Base-by-base conservation (phyloP, 202 grass and related monocot genomes). In the Digitaria exilis region DNA sequence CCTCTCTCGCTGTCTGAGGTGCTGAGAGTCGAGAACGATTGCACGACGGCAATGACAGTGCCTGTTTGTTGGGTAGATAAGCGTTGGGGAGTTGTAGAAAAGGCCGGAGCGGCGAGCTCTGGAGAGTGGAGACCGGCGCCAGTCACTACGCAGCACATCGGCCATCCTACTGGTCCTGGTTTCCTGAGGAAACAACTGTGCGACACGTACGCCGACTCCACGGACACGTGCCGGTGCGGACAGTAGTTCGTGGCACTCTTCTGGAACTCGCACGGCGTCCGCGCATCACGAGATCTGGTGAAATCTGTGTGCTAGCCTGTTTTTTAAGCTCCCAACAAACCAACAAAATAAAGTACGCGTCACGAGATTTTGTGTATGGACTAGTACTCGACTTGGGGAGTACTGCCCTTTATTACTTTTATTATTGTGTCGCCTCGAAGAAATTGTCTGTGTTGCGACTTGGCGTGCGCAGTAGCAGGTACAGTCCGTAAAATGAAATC, bases 201-300 rank as follows among this genome's bases (percentile, higher is more conserved):
- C 2, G 83, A 82, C 88, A 89, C 88, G 83, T 86, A 57, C 17
- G 31, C 65, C 59, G 8, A 58, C 31, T n/a, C 4, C 39, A 25
- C 49, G 28, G 73, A 73, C 88, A 70, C 78, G 88, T 86, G 49
- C 30, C 58, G 11, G 4, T 18, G 10, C 1, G 0, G 21, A 22
- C 3, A n/a, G 62, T 19, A 60, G 73, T 10, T 85, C 88, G 83
- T 89, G 83, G 83, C 88, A 19, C 48, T 21, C 79, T 89, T 89
- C 83, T 78, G 22, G 83, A 81, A 73, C 46, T 14, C 77, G 56
- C 76, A 1, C 70, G 54, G 60, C 34, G 34, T 16, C 25, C 29
- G 52, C 32, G 61, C 45, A 45, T 45, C 64, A n/a, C n/a, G n/a
- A n/a, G n/a, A n/a, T n/a, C n/a, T n/a, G n/a, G n/a, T n/a, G n/a